Evolutionary conservation across 164 flowering plant genomes (phyloP), one percentile per base, ranked within the genome.

Genomic region (Liriodendron chinense): DNA sequence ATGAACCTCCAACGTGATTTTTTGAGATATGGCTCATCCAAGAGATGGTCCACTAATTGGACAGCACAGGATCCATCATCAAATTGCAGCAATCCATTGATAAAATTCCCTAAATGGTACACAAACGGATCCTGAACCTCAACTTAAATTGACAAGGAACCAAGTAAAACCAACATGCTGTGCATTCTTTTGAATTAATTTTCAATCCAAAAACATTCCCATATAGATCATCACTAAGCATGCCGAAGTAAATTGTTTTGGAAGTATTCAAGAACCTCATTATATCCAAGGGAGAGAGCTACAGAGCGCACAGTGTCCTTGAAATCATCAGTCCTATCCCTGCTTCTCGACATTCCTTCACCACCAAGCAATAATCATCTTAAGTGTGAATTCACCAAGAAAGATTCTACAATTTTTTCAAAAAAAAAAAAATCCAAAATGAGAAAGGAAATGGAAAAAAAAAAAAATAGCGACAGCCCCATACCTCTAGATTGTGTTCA

Each of bases 291-390:
- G 28, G 79, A 78, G 28, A 74, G 65, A 63, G 84, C 81, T 28
- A 74, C 79, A 10, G 75, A 61, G 3, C 81, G 79, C 13, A 76
- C 81, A 63, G 69, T 49, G 47, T 82, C 84, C 79, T 77, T 82
- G 23, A 82, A 78, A 78, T 82, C 81, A 63, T 82, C 81, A n/a
- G 64, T 78, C 76, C 79, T 76, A 57, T 78, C 81, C 76, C 78
- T 78, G 63, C 64, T 48, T 73, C 74, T 73, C 13, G 79, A 69
- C 78, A 78, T 81, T 49, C 72, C 75, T 80, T 64, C 47, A 47
- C 59, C 77, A 71, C n/a, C 68, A 64, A 14, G 67, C 47, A 53
- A 25, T 53, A 75, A 43, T 34, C 7, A 1, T 48, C 22, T 70
- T 24, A 9, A 70, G 71, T 47, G 34, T 34, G 63, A 76, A 64